phyloP scores from a whole-genome alignment of 495 filamentous ascomycete genomes.

The Pseudomonodictys pantanalensis region DNA sequence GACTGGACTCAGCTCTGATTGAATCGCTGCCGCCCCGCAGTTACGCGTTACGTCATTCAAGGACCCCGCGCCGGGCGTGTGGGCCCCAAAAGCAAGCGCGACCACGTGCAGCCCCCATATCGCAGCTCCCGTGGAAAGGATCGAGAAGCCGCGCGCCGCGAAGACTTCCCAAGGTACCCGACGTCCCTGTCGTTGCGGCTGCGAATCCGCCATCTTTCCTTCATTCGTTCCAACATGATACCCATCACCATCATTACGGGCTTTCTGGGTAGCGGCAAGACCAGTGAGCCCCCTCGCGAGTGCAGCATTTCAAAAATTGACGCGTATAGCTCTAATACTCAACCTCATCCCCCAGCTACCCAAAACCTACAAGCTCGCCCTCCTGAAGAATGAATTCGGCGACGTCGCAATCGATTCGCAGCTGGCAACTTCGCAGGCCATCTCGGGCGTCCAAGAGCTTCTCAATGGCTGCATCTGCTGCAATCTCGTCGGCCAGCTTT shows the following conservation, averaged over 20 bases:
- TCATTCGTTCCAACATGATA: constrained; percentile 42
- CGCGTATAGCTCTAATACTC: constrained; percentile 63
- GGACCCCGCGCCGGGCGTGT: constrained; percentile 1
- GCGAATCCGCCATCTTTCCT: not conserved
- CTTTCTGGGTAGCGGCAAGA: constrained; percentile 74
- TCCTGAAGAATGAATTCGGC: constrained; percentile 97
- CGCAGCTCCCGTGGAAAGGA: too few species aligned
- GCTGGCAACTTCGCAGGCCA: constrained; percentile 72
- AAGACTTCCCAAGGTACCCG: too few species aligned
- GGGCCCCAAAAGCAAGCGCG: constrained; percentile 20
- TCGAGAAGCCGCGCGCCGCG: too few species aligned
- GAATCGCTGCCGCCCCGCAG: not conserved
- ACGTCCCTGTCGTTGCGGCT: too few species aligned
- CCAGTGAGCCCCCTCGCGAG: constrained; percentile 13
- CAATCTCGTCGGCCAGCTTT: constrained; percentile 89
- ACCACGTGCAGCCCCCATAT: constrained; percentile 13
- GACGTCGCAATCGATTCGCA: constrained; percentile 91
- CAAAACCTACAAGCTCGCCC: constrained; percentile 73
- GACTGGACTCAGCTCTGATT: not conserved
- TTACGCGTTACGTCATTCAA: not conserved
- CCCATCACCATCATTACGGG: constrained; percentile 94
- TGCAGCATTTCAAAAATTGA: not conserved
- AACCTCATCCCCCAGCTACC: constrained; percentile 86
- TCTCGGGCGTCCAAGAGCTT: constrained; percentile 86
- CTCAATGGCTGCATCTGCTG: constrained; percentile 98